A percentile compares a stretch with the other conserved stretches of the same genome.
These are phyloP conservation scores for Sistotremastrum niveocremeum DNA, from an alignment of 768 basidiomycete species.

Conservation along the genomic window DNA sequence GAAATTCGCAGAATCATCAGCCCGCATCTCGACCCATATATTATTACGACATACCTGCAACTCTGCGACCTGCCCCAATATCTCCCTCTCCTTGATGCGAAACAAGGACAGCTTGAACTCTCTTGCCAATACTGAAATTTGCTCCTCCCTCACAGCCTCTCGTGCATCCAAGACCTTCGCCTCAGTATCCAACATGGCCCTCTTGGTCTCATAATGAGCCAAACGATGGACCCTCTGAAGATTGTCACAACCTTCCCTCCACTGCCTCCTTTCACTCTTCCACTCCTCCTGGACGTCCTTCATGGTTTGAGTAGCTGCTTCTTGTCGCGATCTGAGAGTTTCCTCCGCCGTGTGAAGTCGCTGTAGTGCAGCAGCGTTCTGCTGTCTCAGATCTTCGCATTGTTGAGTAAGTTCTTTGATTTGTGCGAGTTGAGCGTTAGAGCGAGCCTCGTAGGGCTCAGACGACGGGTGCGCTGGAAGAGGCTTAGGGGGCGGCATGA, in stretches of 20 bases:
- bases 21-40: conserved; percentile 1
- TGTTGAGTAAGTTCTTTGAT: too few relatives aligned
- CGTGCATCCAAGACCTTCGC: conserved; percentile 37
- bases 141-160: conserved; percentile 42
- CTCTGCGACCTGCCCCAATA: conserved; percentile 38
- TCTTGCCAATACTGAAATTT: conserved; percentile 42
- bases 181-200: conserved; percentile 42
- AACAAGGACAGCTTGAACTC: conserved; percentile 60
- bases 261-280: conserved; percentile 40
- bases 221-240: conserved; percentile 52
- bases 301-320: conserved; percentile 23
- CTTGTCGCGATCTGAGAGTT: too few relatives aligned
- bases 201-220: conserved; percentile 42
- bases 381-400: too few relatives aligned
- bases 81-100: conserved; percentile 45
- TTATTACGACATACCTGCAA: conserved; percentile 34
- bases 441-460: too few relatives aligned
- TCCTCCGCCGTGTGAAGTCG: too few relatives aligned
- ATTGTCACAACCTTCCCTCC: conserved; percentile 50
- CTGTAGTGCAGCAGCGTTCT: too few relatives aligned
- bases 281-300: conserved; percentile 33
- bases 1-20: conserved; percentile 1
- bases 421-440: too few relatives aligned
- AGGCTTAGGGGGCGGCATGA: too few relatives aligned
- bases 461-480: too few relatives aligned